A percentile compares a stretch with the other conserved stretches of the same genome.
Evolutionary conservation across 179 eudicot genomes (phyloP).

Genomic region (Silene vulgaris): DNA sequence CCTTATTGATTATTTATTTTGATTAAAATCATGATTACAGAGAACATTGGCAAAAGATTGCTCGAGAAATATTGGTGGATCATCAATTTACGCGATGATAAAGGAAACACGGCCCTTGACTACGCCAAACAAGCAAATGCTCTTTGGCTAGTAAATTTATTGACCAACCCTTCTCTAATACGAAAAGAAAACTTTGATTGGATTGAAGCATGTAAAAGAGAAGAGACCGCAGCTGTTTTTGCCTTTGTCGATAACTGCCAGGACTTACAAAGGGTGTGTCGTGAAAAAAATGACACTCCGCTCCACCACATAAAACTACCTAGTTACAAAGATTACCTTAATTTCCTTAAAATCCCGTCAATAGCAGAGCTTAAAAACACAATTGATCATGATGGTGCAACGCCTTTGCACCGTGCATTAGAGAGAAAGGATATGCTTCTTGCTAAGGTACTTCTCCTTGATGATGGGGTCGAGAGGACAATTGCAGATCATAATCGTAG

Average conservation of each 20-base stretch:
- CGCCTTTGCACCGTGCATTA: slow-evolving; percentile 9
- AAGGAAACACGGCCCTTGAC: not conserved
- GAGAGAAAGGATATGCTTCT: slow-evolving; percentile 6
- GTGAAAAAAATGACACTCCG: not conserved
- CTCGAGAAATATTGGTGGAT: slow-evolving; percentile 9
- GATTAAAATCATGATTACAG: not conserved
- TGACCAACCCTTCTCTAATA: not conserved
- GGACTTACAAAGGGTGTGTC: not conserved
- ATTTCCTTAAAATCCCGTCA: slow-evolving; percentile 9
- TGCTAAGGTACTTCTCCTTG: not conserved
- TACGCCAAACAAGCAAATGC: not conserved
- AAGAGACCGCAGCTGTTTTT: not conserved
- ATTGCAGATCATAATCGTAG: not conserved
- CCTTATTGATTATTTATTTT: no score
- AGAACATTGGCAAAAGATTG: not conserved
- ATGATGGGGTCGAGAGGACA: not conserved
- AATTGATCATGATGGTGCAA: slow-evolving; percentile 5
- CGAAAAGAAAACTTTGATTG: not conserved
- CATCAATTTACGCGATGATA: not conserved
- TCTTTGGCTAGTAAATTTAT: not conserved
- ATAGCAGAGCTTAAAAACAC: slow-evolving; percentile 4
- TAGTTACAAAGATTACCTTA: not conserved
- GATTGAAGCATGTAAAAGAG: not conserved
- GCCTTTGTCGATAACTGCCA: not conserved
- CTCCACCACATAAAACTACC: slow-evolving; percentile 9